phyloP scores from a whole-genome alignment of 176 grass and related monocot genomes.

The Bothriochloa decipiens region DNA sequence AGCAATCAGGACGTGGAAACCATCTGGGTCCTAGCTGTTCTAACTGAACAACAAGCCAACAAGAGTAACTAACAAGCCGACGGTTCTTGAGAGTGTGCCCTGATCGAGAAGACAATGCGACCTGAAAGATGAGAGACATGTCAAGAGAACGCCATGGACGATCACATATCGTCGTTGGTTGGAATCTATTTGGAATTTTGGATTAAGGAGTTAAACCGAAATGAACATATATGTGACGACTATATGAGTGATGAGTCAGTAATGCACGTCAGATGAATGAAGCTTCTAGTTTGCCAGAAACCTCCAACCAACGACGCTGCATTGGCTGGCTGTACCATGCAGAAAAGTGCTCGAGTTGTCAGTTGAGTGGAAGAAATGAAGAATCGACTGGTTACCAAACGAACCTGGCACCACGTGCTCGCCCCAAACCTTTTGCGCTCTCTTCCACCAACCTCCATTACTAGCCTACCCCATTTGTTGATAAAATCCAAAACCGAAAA shows the following conservation, averaged over 20 bases:
- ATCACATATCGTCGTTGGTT: too few species aligned
- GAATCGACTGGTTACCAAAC: conserved; percentile 36
- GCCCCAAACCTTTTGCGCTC: conserved; percentile 20
- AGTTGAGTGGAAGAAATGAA: neutral
- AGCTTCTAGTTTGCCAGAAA: neutral
- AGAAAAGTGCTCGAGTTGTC: neutral
- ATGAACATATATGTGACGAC: too few species aligned
- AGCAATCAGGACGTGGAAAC: neutral
- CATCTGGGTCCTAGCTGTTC: neutral
- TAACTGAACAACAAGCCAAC: neutral
- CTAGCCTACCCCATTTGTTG: neutral
- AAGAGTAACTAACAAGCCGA: neutral
- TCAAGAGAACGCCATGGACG: neutral
- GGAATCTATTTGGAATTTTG: too few species aligned
- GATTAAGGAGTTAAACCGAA: neutral
- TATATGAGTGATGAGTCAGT: too few species aligned
- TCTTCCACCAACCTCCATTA: conserved; percentile 12
- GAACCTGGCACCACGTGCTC: conserved; percentile 30
- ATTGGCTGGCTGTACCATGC: neutral
- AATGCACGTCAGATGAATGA: neutral
- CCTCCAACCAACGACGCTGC: neutral
- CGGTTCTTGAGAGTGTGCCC: neutral
- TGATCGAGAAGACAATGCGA: neutral
- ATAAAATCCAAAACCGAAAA: conserved; percentile 48
- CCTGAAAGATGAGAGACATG: neutral